Evolutionary conservation across 2,329 filamentous ascomycete genomes (phyloP).

Genomic region (Fusarium concolor): DNA sequence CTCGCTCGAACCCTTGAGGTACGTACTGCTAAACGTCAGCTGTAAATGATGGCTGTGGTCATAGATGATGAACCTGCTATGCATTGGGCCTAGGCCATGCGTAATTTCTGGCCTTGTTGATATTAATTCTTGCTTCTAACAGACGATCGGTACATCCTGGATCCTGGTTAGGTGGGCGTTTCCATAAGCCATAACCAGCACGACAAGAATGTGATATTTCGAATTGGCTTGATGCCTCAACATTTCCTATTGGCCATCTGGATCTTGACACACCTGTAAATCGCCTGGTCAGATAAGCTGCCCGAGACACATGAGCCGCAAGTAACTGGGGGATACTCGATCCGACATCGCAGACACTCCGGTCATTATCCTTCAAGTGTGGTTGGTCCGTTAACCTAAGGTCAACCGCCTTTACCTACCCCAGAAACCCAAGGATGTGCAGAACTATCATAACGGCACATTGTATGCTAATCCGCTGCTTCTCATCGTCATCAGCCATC

Average conservation of each 20-base stretch:
- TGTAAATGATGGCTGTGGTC: neutral
- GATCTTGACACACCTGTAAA: neutral
- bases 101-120: conserved; percentile 3
- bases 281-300: neutral
- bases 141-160: conserved; percentile 4
- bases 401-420: neutral
- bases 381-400: neutral
- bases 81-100: neutral
- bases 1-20: conserved; percentile 26
- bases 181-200: conserved; percentile 14
- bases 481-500: conserved; percentile 33
- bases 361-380: neutral
- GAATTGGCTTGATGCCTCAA: neutral
- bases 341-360: neutral
- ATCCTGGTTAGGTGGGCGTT: conserved; percentile 21
- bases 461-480: conserved; percentile 4
- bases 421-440: conserved; percentile 1
- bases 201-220: neutral
- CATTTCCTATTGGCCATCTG: neutral
- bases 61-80: conserved; percentile 9
- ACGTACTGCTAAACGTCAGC: conserved; percentile 13
- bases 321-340: neutral
- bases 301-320: neutral
- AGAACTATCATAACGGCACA: neutral
- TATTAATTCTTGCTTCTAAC: neutral